Evolutionary conservation across 2,329 filamentous ascomycete genomes (phyloP).

Genomic region (Cladosporium colombiae): DNA sequence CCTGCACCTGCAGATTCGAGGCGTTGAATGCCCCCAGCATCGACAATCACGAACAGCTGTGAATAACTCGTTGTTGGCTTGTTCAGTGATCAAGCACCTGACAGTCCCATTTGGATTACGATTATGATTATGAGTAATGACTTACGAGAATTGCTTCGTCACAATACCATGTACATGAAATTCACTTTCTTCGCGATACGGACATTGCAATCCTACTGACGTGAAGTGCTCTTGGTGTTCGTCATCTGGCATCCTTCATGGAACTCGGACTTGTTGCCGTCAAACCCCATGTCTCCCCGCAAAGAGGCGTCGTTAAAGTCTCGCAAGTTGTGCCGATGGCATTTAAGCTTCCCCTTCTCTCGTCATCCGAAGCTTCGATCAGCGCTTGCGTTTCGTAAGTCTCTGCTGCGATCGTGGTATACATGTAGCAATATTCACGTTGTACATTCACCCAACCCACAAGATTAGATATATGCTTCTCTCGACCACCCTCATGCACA

Average conservation of each 20-base stretch:
- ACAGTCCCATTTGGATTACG: not conserved
- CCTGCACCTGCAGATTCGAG: conserved; percentile 26
- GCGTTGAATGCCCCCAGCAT: not conserved
- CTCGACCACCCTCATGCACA: not conserved
- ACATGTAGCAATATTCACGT: not conserved
- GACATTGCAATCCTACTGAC: not conserved
- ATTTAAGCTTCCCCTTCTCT: conserved; percentile 1
- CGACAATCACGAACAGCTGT: not conserved
- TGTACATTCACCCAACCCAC: not conserved
- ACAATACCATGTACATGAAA: not conserved
- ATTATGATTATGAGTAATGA: not conserved
- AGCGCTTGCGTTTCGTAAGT: not conserved
- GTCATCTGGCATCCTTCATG: not conserved
- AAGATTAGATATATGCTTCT: not conserved
- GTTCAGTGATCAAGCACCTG: not conserved
- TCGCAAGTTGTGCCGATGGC: not conserved
- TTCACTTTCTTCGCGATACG: not conserved
- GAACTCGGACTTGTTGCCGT: not conserved
- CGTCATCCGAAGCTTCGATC: conserved; percentile 6
- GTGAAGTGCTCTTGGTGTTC: not conserved
- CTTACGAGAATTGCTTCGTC: not conserved
- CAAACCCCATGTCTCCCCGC: not conserved
- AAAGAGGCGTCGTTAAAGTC: conserved; percentile 2
- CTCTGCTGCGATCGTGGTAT: not conserved
- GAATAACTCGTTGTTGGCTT: not conserved